Percentiles rank a stretch among this genome's conserved stretches.
These are phyloP conservation scores for Chimonanthus salicifolius DNA, from an alignment of 164 flowering plant genomes.

Conservation along the genomic window DNA sequence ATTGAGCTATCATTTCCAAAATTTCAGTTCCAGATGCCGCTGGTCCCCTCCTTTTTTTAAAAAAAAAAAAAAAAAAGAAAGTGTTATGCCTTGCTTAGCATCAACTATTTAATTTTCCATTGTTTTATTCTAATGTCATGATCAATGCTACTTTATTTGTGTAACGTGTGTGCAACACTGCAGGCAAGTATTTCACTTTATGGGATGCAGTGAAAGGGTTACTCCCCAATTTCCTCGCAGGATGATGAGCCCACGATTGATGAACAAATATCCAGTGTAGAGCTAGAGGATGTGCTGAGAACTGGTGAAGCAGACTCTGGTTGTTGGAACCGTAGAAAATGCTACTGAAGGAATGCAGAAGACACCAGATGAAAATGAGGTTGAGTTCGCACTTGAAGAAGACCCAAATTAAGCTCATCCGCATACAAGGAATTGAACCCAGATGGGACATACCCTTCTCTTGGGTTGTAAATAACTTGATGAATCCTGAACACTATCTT, in stretches of 20 bases:
- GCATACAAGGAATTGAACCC: conserved; percentile 91
- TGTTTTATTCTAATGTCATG: neutral
- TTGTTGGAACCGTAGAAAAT: conserved; percentile 19
- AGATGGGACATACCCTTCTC: conserved; percentile 77
- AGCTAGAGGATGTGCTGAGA: conserved; percentile 26
- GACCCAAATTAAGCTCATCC: conserved; percentile 61
- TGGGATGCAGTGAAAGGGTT: conserved; percentile 61
- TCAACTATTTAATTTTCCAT: neutral
- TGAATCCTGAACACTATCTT: conserved; percentile 80
- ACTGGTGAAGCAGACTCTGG: conserved; percentile 7
- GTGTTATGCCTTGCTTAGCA: neutral
- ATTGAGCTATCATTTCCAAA: neutral
- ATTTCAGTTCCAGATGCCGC: neutral
- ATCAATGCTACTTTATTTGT: too few relatives aligned
- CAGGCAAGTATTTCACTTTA: conserved; percentile 74
- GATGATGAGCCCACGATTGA: conserved; percentile 24
- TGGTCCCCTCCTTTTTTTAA: too few relatives aligned
- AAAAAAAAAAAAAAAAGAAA: too few relatives aligned
- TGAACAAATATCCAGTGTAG: conserved; percentile 23
- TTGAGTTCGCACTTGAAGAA: conserved; percentile 9
- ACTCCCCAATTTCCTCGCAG: conserved; percentile 52
- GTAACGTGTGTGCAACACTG: conserved; percentile 5
- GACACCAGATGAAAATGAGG: conserved; percentile 7
- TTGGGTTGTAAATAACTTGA: conserved; percentile 83
- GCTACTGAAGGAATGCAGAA: conserved; percentile 18